Percentiles rank a stretch among this genome's conserved stretches.
Evolutionary conservation across 202 grass and related monocot species (phyloP).

Genomic region (Saccharum hybrid): DNA sequence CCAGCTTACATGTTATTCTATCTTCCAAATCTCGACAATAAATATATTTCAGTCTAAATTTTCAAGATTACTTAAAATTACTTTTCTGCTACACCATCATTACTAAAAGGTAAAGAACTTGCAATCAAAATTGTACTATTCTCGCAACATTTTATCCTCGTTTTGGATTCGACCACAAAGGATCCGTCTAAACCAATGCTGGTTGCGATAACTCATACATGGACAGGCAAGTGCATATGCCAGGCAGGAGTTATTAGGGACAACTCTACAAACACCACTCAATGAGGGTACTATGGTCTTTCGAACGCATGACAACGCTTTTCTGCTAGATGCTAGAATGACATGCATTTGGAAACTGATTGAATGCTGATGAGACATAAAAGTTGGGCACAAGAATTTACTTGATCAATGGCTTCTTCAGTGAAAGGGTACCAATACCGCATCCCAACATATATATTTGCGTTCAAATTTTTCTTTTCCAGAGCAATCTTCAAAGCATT

Average conservation of each 20-base stretch:
- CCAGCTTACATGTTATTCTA: neutral
- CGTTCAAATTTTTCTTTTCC: conserved; percentile 72
- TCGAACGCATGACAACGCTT: neutral
- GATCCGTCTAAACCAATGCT: neutral
- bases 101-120: neutral
- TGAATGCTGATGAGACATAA: neutral
- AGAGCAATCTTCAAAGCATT: conserved; percentile 80
- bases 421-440: conserved; percentile 96
- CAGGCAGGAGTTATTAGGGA: neutral
- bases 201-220: neutral
- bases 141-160: neutral
- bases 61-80: neutral
- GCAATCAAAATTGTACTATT: neutral
- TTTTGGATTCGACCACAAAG: neutral
- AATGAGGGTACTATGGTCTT: conserved; percentile 3
- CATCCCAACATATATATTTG: conserved; percentile 95
- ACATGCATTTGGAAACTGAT: neutral
- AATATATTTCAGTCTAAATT: neutral
- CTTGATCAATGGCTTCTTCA: conserved; percentile 95
- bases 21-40: neutral
- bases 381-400: conserved; percentile 22
- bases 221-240: neutral
- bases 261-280: neutral
- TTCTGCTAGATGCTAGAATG: conserved; percentile 5
- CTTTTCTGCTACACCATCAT: neutral